A percentile compares a stretch with the other conserved stretches of the same genome.
phyloP scores from a whole-genome alignment of 2,329 filamentous ascomycete genomes.

The Basipetospora chlamydospora region DNA sequence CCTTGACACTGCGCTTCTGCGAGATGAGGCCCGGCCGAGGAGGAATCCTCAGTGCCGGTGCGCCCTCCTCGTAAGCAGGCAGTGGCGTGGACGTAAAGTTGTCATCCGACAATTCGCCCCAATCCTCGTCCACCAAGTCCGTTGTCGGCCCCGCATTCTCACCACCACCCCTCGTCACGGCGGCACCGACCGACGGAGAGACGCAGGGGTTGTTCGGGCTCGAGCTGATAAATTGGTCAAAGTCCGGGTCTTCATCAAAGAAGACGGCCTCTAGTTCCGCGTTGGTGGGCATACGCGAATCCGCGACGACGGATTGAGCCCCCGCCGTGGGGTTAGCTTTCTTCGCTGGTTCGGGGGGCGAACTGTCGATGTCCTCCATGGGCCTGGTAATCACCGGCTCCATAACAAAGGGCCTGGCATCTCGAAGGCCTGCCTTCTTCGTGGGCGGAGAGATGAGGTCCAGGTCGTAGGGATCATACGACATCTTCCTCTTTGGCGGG shows the following conservation, averaged over 20 bases:
- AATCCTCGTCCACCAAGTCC: too few species aligned
- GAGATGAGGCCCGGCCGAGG: neutral
- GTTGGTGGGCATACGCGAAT: neutral
- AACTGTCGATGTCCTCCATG: neutral
- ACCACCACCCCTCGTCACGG: too few species aligned
- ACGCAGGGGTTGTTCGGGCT: too few species aligned
- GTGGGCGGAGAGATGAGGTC: neutral
- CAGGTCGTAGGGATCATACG: conserved; percentile 1
- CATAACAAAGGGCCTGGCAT: neutral
- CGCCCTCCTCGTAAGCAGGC: neutral
- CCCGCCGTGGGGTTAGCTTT: neutral
- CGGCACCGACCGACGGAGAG: too few species aligned
- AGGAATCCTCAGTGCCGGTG: neutral
- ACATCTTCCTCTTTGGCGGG: neutral
- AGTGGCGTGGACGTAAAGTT: conserved; percentile 4
- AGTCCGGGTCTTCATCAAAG: neutral
- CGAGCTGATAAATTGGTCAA: conserved; percentile 2
- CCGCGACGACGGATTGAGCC: neutral
- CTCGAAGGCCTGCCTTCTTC: neutral
- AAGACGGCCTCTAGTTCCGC: conserved; percentile 1
- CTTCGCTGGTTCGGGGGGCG: too few species aligned
- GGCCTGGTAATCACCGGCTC: neutral
- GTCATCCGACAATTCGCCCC: conserved; percentile 1
- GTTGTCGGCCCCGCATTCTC: too few species aligned
- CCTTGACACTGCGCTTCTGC: neutral